Conservation (phyloP, 2,329 filamentous ascomycete species). For the Cadophora luteo-olivacea region DNA sequence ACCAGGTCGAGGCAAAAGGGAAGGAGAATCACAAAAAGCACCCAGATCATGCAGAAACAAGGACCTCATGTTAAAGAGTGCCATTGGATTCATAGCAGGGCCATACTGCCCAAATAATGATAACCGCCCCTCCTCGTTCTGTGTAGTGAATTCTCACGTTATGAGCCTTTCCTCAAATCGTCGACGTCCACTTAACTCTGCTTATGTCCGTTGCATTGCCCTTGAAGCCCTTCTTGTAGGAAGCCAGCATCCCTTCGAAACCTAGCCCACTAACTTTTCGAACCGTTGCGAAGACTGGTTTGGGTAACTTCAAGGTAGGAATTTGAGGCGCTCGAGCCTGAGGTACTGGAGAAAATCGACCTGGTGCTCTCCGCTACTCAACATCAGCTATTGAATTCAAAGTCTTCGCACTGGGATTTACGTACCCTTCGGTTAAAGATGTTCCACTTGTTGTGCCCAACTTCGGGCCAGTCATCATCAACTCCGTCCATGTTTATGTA, state of each 20-base stretch:
- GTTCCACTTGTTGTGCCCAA: slow-evolving; percentile 12
- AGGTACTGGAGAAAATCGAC: slow-evolving; percentile 20
- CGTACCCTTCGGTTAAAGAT: slow-evolving; percentile 9
- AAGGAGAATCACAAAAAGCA: neutral
- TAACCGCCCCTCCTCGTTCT: neutral
- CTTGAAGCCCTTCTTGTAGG: slow-evolving; percentile 8
- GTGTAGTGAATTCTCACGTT: neutral
- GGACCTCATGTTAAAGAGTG: neutral
- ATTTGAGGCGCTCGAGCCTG: slow-evolving; percentile 26
- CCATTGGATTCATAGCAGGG: neutral
- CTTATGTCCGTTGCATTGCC: slow-evolving; percentile 18
- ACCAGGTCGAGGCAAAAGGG: neutral
- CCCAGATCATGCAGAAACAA: neutral
- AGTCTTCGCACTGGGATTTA: neutral
- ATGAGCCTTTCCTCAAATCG: slow-evolving; percentile 8
- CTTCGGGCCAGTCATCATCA: slow-evolving; percentile 28
- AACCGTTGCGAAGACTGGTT: slow-evolving; percentile 32
- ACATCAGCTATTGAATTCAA: neutral
- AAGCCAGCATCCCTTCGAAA: slow-evolving; percentile 17
- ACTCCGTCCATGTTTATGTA: slow-evolving; percentile 29
- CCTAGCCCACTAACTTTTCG: slow-evolving; percentile 30
- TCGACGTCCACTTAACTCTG: slow-evolving; percentile 25
- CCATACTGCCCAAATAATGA: neutral
- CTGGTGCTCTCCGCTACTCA: slow-evolving; percentile 9
- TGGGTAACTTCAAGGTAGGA: slow-evolving; percentile 34